Evolutionary conservation across 1,284 basidiomycete species (phyloP).

Genomic region (Agroathelia rolfsii): DNA sequence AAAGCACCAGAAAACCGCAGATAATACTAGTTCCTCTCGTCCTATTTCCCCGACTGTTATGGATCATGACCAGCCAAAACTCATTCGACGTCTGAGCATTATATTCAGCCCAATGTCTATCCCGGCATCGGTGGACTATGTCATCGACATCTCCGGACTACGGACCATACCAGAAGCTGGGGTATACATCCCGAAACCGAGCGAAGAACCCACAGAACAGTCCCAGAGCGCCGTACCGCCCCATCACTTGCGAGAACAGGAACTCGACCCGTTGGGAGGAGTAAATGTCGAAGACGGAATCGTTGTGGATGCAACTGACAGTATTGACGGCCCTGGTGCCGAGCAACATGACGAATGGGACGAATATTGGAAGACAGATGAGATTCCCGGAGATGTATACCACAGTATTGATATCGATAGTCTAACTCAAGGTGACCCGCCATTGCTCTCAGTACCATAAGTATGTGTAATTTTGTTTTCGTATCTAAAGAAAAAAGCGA

Average conservation of each 20-base stretch:
- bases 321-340: no score
- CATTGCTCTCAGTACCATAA: no score
- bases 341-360: constrained; percentile 33
- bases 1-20: constrained; percentile 13
- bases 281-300: constrained; percentile 6
- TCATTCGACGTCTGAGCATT: constrained; percentile 57
- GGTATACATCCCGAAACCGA: no score
- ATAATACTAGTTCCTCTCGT: background rate
- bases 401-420: constrained; percentile 24
- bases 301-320: no score
- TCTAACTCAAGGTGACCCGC: constrained; percentile 7
- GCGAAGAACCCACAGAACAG: no score
- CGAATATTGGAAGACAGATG: constrained; percentile 30
- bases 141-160: no score
- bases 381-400: constrained; percentile 23
- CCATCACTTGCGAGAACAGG: no score
- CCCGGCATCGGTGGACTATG: constrained; percentile 59
- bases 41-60: constrained; percentile 3
- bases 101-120: constrained; percentile 63
- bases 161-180: no score
- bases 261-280: constrained; percentile 4
- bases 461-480: no score
- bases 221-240: no score
- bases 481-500: no score
- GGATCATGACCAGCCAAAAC: constrained; percentile 26